Base-by-base conservation (phyloP, 2,329 filamentous ascomycete genomes). In the Epichloe sibirici region DNA sequence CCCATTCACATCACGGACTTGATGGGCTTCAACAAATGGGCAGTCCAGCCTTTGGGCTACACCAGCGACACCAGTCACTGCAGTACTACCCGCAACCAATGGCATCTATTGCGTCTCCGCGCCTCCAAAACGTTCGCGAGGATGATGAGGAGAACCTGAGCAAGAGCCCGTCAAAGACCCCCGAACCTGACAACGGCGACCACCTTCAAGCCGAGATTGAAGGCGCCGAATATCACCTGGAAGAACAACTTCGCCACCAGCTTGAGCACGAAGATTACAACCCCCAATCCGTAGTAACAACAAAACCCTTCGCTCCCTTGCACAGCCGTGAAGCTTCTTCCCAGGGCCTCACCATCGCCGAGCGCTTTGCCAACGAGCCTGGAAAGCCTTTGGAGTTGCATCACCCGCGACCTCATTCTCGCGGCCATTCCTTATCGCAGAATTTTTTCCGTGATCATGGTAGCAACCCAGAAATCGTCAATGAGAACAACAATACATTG, bases 171-270 rank as follows among this genome's bases (percentile, higher is more conserved):
- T 78, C 75, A 1, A 78, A 76, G 61, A 78, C 75, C 0, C 74
- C 78, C 0, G 76, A 82, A 59, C 71, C 75, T 9, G 52, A 71
- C 45, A 70, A 75, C 50, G 67, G 71, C 46, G 86, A 90, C 59
- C 90, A 90, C 59, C 75, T 95, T 25, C 89, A 95, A 65, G 85
- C 84, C 56, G 89, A 93, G 59, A 85, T 94, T 52, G 85, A 93
- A 48, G 86, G 90, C 62, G 85, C 87, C 4, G 88, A 95, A 61
- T 91, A 93, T 62, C 88, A 91, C 60, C 69, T 93, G 56, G 87
- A 90, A 63, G 82, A 90, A 63, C 83, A 88, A 55, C 82, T 90
- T 56, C 82, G 88, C 49, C 83, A 85, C 51, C 85, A 91, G 61
- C 74, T 91, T 48, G 85, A 90, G 55, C 85, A 90, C 58, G 84